Base-by-base conservation (phyloP, 495 filamentous ascomycete genomes). In the Thozetella sp. region DNA sequence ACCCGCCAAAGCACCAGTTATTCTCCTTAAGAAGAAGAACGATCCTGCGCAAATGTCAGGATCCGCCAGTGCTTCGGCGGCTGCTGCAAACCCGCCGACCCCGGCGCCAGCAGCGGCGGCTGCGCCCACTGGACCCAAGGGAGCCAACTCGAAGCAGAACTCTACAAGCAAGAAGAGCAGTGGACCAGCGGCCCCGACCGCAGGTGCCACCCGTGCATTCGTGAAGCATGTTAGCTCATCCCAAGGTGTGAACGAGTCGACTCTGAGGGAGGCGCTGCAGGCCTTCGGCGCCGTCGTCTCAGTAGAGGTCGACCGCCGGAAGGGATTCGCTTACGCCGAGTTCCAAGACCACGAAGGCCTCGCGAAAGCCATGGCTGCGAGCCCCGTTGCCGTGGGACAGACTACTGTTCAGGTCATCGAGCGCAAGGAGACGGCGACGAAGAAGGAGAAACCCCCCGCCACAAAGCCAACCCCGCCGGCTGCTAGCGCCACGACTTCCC, bases 201-300 rank as follows among this genome's bases (percentile, higher is more conserved):
- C 86, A 10, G 85, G 84, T 2, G 84, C 88, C 4, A 90, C 86
- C 1, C 88, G 91, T 67, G 93, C 91, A n/a, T 97, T 97, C 69
- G 80, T 97, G 64, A 97, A 97, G 67, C 93, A 96, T 65, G 93
- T 93, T 55, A 96, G 95, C 70, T 86, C 91, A 20, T 93, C 92
- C 1, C 93, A 97, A 70, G 93, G 93, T 19, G 90, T 97, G 40
- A 96, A 92, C 0, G 93, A 96, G 63, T 75, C 86, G 0, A 71
- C 91, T 0, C 82, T 97, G 3, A 84, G 88, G 59, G 80, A 87
- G 60, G 87, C 91, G 9, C 86, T 97, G 67, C 73, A 84, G 34
- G 68, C 73, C 1, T 94, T 90, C 60, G 93, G 93, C 19, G 63
- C 83, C 6, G 83, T 96, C 27, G 81, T 82, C 2, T 88, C 85